Evolutionary conservation across 768 basidiomycete species (phyloP), one percentile per base, ranked within the genome.

Genomic region (Mrakia hoshinonis): DNA sequence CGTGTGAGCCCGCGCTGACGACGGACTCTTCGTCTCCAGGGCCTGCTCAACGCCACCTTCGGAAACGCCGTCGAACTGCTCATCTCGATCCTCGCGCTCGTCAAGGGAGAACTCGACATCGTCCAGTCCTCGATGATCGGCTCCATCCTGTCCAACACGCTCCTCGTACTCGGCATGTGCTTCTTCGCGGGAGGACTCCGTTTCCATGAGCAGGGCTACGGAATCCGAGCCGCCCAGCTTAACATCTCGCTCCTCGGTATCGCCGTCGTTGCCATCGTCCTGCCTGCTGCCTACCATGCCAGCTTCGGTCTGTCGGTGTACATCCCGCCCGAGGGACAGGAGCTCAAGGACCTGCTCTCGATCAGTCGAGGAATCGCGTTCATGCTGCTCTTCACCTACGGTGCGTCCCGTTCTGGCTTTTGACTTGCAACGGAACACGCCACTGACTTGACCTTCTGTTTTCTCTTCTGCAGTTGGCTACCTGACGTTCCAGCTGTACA

Each of bases 181-280:
- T 66, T 65, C 65, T 66, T 72, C 24, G 70, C 65, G 13, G 70
- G 70, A 31, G 70, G 70, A 26, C 31, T 72, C 43, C 63, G 70
- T 34, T 72, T 72, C 46, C 72, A 73, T 60, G 72, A 73, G 47
- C 72, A 73, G 47, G 58, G 67, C 29, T 73, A 73, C 49, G 72
- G 66, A 13, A 55, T 73, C 26, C 47, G 72, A 46, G 72, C 72
- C 49, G 72, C 72, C n/a, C 72, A 73, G 43, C 60, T 68, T 7
- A 73, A 73, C 47, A 73, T 73, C 51, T 63, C 61, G 24, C 66
- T 73, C 22, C 67, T 73, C 36, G 72, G 72, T 15, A 68, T 68
- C 24, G 38, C 66, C 20, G 61, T 73, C 49, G 48, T 64, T 31
- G 72, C 70, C 34, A 43, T 72, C 65, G 48, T 55, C 15, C 39